A percentile compares a stretch with the other conserved stretches of the same genome.
Evolutionary conservation across 2,329 filamentous ascomycete species (phyloP).

Genomic region (Fusarium sambucinum): DNA sequence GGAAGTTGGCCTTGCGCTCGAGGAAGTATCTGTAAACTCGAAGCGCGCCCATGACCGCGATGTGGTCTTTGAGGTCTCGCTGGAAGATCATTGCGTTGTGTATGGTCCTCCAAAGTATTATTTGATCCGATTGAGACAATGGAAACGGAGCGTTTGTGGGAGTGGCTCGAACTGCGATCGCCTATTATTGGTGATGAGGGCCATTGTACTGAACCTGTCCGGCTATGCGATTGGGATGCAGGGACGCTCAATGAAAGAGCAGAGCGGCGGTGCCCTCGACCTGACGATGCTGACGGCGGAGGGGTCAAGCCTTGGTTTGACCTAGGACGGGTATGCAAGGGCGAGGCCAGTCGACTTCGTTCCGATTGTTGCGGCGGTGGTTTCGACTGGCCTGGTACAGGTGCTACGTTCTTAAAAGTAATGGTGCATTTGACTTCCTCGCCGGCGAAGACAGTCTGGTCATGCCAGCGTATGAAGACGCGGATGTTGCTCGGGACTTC

Average conservation of each 20-base stretch:
- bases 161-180: constrained; percentile 60
- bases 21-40: constrained; percentile 79
- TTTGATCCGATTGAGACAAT: constrained; percentile 81
- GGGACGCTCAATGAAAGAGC: constrained; percentile 73
- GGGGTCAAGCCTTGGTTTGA: constrained; percentile 60
- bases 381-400: constrained; percentile 55
- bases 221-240: constrained; percentile 58
- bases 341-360: constrained; percentile 57
- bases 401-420: constrained; percentile 89
- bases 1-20: constrained; percentile 59
- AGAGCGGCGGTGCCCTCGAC: constrained; percentile 71
- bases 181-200: constrained; percentile 49
- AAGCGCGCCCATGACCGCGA: constrained; percentile 79
- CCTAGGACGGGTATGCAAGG: constrained; percentile 59
- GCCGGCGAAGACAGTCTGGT: constrained; percentile 94
- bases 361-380: constrained; percentile 45
- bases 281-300: constrained; percentile 55
- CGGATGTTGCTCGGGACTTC: constrained; percentile 78
- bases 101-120: constrained; percentile 62
- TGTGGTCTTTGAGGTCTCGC: constrained; percentile 62
- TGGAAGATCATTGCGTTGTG: constrained; percentile 57
- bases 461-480: constrained; percentile 95
- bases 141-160: constrained; percentile 81
- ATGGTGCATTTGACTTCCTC: constrained; percentile 96
- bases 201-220: constrained; percentile 64